Percentiles rank a stretch among this genome's conserved stretches.
phyloP scores from a whole-genome alignment of 495 filamentous ascomycete genomes.

The Talaromyces proteolyticus region DNA sequence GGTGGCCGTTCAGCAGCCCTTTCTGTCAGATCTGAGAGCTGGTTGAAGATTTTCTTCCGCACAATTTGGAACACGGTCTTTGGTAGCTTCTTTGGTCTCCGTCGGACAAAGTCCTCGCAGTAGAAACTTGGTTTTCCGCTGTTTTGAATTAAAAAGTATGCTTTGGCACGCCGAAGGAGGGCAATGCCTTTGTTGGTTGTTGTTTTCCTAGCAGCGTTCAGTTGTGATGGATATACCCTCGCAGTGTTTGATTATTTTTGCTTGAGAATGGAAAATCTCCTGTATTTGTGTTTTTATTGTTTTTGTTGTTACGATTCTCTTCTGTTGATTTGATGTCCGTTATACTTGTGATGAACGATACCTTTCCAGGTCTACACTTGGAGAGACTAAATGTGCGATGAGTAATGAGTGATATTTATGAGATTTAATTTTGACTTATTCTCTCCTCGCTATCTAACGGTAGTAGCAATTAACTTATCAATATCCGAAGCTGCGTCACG shows the following conservation, averaged over 20 bases:
- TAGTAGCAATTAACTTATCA: constrained; percentile 53
- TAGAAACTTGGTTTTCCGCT: too few relatives aligned
- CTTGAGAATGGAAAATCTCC: constrained; percentile 4
- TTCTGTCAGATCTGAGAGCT: constrained; percentile 37
- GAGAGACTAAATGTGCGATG: not conserved
- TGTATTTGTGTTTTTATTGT: not conserved
- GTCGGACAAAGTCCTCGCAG: constrained; percentile 25
- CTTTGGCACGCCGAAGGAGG: constrained; percentile 2
- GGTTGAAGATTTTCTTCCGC: constrained; percentile 39
- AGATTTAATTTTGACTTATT: not conserved
- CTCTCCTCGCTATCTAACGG: constrained; percentile 18
- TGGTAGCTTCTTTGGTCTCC: constrained; percentile 36
- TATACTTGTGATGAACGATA: constrained; percentile 5
- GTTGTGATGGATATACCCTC: constrained; percentile 4
- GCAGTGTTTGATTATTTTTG: constrained; percentile 8
- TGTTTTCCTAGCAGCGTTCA: constrained; percentile 8
- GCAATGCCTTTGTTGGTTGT: not conserved
- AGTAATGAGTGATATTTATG: constrained; percentile 3
- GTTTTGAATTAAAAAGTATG: constrained; percentile 4
- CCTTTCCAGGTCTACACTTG: not conserved
- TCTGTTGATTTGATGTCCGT: constrained; percentile 6
- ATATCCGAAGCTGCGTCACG: constrained; percentile 66
- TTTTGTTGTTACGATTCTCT: constrained; percentile 5
- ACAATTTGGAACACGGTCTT: constrained; percentile 37
- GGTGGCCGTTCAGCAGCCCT: constrained; percentile 38